Evolutionary conservation across 2,329 filamentous ascomycete genomes (phyloP).

Genomic region (Trichophyton benhamiae): DNA sequence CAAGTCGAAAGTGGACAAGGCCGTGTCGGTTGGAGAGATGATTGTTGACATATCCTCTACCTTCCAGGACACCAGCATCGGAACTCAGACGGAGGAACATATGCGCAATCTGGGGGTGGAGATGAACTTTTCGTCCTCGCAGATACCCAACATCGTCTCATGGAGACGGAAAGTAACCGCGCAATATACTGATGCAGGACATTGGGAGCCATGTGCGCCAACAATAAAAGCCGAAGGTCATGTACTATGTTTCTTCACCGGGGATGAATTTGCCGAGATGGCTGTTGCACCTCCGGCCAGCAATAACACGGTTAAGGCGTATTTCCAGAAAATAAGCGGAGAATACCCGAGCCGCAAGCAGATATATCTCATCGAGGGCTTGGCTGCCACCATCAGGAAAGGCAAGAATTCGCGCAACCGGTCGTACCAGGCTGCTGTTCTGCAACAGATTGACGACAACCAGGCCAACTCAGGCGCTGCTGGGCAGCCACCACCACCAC

Average conservation of each 20-base stretch:
- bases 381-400: conserved; percentile 54
- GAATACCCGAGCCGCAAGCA: conserved; percentile 43
- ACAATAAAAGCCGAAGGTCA: conserved; percentile 46
- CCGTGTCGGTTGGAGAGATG: conserved; percentile 62
- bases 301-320: conserved; percentile 41
- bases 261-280: conserved; percentile 54
- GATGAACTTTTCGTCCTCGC: conserved; percentile 26
- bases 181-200: conserved; percentile 46
- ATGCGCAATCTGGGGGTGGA: conserved; percentile 34
- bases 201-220: conserved; percentile 51
- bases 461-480: conserved; percentile 17
- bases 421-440: conserved; percentile 54
- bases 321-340: conserved; percentile 45
- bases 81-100: conserved; percentile 32
- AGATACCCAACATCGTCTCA: conserved; percentile 44
- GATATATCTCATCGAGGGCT: conserved; percentile 62
- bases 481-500: no score
- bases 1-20: conserved; percentile 60
- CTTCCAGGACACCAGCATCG: conserved; percentile 38
- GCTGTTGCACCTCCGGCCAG: conserved; percentile 23
- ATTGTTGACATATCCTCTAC: conserved; percentile 55
- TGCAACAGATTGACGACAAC: conserved; percentile 28
- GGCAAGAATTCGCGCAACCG: conserved; percentile 56
- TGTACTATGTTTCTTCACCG: conserved; percentile 49
- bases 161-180: conserved; percentile 59